These are phyloP conservation scores for Coprinopsis sp. DNA, from an alignment of 768 basidiomycete species.

Conservation along the genomic window DNA sequence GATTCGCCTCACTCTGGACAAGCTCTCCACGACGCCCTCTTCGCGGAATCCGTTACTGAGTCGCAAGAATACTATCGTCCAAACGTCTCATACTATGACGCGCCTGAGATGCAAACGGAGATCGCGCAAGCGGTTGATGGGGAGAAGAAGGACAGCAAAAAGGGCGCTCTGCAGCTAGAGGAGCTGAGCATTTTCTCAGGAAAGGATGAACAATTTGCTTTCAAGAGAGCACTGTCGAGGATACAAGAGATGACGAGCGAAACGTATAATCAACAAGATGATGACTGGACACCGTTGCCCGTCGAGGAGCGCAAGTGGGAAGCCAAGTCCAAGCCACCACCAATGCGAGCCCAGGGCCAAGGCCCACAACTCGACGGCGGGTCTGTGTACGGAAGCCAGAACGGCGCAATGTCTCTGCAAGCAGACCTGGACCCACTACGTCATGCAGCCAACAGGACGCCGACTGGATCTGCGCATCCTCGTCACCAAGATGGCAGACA, in stretches of 20 bases:
- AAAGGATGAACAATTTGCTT: conserved; percentile 60
- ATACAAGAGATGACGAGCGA: conserved; percentile 52
- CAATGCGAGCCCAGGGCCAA: too few relatives aligned
- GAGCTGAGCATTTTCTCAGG: conserved; percentile 50
- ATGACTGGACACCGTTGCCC: conserved; percentile 34
- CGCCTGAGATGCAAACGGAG: conserved; percentile 25
- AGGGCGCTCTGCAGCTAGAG: conserved; percentile 32
- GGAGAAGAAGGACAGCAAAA: not conserved
- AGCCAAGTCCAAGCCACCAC: conserved; percentile 1
- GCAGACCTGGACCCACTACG: too few relatives aligned
- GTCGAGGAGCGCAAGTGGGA: conserved; percentile 14
- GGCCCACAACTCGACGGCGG: too few relatives aligned
- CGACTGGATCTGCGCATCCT: not conserved
- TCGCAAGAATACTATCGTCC: conserved; percentile 47
- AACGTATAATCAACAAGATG: conserved; percentile 24
- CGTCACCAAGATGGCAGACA: not conserved
- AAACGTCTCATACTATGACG: conserved; percentile 51
- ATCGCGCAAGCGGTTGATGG: conserved; percentile 8
- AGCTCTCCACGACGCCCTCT: conserved; percentile 26
- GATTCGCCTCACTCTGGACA: conserved; percentile 28
- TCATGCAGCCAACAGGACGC: too few relatives aligned
- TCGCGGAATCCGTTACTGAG: conserved; percentile 46
- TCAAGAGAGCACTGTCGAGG: conserved; percentile 56
- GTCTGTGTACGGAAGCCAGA: too few relatives aligned
- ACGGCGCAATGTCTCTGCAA: too few relatives aligned